Evolutionary conservation across 148 eudicot species (phyloP), one percentile per base, ranked within the genome.

Genomic region (Tetragonia tetragonoides): DNA sequence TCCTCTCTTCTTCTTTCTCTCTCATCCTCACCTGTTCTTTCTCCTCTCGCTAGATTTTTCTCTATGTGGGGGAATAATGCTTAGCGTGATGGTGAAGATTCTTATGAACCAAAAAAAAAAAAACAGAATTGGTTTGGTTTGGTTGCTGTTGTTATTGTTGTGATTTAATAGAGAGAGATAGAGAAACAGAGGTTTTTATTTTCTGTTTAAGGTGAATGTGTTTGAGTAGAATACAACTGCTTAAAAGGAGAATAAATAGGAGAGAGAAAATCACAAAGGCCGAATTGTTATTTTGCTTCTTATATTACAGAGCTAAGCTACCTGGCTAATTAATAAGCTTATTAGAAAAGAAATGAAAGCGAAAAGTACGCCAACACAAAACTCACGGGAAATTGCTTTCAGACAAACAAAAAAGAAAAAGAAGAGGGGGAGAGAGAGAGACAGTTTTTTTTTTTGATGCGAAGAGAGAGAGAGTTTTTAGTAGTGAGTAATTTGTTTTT

Each of bases 171-270:
- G 15, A 16, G 51, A 8, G 16, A 68, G 47, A 6, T n/a, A n/a
- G n/a, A n/a, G n/a, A 8, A 66, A 39, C 7, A 18, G 71, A 18
- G 28, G 20, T 21, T 9, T 44, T 44, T 44, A 1, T 44, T 9
- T 44, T 44, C 1, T 44, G 9, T 44, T 5, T 44, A 9, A 9
- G 47, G 47, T 5, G 6, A 9, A 44, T 68, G 49, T 66, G 71
- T 65, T 68, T 11, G 71, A 17, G 71, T 42, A 7, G 49, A 41
- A 18, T 0, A 42, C 53, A 68, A 68, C 28, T 10, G 3, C 14
- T 14, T 6, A 66, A 66, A 10, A 6, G 3, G 71, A 41, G 49
- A 68, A 68, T 68, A 68, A 68, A 68, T 68, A 68, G 71, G 71
- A 42, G 28, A 51, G 20, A 14, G 20, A 68, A 42, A 51, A 51